These are phyloP conservation scores for Clitoria ternatea DNA, from an alignment of 306 rosid genomes.

Conservation along the genomic window DNA sequence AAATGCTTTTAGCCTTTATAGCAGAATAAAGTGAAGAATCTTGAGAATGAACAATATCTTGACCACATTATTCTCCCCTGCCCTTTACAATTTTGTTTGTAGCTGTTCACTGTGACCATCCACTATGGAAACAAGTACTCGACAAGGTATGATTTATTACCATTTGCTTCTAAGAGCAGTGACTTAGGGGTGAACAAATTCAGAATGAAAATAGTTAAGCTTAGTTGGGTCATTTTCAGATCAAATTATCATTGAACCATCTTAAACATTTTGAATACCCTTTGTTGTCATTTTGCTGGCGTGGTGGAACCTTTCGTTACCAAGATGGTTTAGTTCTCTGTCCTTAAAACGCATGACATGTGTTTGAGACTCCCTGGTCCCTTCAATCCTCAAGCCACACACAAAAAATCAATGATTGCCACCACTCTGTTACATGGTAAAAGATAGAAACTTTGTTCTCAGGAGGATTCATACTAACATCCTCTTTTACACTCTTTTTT, in stretches of 20 bases:
- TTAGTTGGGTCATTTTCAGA: not conserved
- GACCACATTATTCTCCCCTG: slow-evolving; percentile 26
- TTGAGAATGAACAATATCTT: slow-evolving; percentile 21
- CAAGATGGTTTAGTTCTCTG: not conserved
- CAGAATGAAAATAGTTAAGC: not conserved
- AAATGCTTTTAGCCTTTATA: slow-evolving; percentile 31
- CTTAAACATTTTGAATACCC: not conserved
- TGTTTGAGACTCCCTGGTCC: slow-evolving; percentile 16
- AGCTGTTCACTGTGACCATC: slow-evolving; percentile 13
- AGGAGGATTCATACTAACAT: too few relatives aligned
- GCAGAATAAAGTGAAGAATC: slow-evolving; percentile 40
- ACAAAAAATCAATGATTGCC: slow-evolving; percentile 19
- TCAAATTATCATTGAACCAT: slow-evolving; percentile 8
- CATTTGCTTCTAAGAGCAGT: not conserved
- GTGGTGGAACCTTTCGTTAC: not conserved
- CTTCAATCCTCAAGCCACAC: slow-evolving; percentile 1
- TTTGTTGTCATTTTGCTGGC: slow-evolving; percentile 13
- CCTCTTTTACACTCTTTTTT: too few relatives aligned
- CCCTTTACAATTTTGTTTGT: slow-evolving; percentile 25
- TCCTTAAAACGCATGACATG: slow-evolving; percentile 1
- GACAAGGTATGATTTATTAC: not conserved
- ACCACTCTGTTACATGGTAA: not conserved
- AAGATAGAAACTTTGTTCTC: not conserved
- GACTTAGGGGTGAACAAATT: not conserved
- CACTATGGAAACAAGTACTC: not conserved